phyloP scores from a whole-genome alignment of 2,329 filamentous ascomycete genomes.

The Aspergillus phoenicis region DNA sequence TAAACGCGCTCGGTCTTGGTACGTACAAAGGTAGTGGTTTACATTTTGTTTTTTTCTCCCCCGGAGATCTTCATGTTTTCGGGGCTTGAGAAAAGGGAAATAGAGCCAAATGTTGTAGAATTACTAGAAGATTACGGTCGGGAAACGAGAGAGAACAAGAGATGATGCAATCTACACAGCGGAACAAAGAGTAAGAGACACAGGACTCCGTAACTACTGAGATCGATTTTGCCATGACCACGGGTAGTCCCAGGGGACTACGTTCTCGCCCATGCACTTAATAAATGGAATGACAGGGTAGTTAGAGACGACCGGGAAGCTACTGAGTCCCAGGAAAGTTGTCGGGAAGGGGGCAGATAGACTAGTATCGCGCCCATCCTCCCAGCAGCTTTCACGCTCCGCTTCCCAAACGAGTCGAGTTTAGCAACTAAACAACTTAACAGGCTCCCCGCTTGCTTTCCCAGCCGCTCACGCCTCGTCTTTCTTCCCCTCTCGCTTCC shows the following conservation, averaged over 20 bases:
- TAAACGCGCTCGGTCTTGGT: neutral
- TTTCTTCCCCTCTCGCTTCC: constrained; percentile 25
- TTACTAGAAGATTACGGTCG: neutral
- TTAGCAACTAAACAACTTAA: neutral
- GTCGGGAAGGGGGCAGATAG: neutral
- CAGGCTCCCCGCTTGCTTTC: constrained; percentile 22
- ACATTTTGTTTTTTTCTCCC: neutral
- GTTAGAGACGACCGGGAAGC: neutral
- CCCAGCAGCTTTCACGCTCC: neutral
- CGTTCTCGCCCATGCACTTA: neutral
- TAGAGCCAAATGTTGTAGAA: too few species aligned
- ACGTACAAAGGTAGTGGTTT: neutral
- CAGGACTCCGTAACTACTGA: neutral
- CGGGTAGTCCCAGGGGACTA: neutral
- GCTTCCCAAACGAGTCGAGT: neutral
- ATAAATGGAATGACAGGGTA: neutral
- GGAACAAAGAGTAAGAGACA: neutral
- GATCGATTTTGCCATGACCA: neutral
- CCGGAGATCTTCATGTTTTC: neutral
- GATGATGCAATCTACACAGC: neutral
- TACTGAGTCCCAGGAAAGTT: neutral
- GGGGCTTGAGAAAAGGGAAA: neutral
- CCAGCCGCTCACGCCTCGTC: constrained; percentile 20
- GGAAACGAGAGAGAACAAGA: neutral
- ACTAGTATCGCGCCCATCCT: neutral